These are phyloP conservation scores for Exophiala sideris DNA, from an alignment of 2,329 filamentous ascomycete genomes.

Conservation along the genomic window DNA sequence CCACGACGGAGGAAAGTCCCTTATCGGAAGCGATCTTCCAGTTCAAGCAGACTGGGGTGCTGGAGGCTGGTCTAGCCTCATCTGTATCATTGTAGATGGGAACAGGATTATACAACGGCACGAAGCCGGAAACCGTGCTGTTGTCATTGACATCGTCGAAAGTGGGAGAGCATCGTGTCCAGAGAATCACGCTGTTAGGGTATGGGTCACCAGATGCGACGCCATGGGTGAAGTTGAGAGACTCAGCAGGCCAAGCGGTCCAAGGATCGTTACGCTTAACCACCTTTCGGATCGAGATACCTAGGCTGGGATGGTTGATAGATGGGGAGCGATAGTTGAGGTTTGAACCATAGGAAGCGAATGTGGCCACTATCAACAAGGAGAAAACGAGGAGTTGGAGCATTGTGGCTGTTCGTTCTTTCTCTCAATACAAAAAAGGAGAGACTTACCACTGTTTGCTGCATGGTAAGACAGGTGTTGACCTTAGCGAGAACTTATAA, in stretches of 20 bases:
- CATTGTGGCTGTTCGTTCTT: slow-evolving; percentile 9
- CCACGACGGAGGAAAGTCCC: slow-evolving; percentile 48
- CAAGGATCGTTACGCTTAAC: slow-evolving; percentile 53
- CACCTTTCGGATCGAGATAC: slow-evolving; percentile 61
- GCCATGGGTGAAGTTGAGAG: slow-evolving; percentile 64
- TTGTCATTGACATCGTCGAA: slow-evolving; percentile 49
- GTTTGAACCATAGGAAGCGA: slow-evolving; percentile 42
- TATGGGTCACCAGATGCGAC: slow-evolving; percentile 51
- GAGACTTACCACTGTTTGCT: background rate
- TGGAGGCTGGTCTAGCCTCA: slow-evolving; percentile 53
- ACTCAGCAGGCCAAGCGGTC: slow-evolving; percentile 42
- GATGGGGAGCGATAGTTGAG: slow-evolving; percentile 68
- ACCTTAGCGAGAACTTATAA: background rate
- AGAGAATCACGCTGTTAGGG: slow-evolving; percentile 43
- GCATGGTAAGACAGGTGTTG: no score
- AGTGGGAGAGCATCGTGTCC: slow-evolving; percentile 42
- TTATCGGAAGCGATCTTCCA: slow-evolving; percentile 59
- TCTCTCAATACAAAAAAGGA: background rate
- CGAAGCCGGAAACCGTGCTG: slow-evolving; percentile 56
- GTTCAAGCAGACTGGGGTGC: slow-evolving; percentile 63
- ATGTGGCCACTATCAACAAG: slow-evolving; percentile 13
- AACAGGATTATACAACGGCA: slow-evolving; percentile 49
- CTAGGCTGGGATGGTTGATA: slow-evolving; percentile 59
- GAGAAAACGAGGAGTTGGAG: slow-evolving; percentile 16
- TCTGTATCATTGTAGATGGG: slow-evolving; percentile 47